phyloP scores from a whole-genome alignment of 768 basidiomycete species.

The Tulasnella sp. region DNA sequence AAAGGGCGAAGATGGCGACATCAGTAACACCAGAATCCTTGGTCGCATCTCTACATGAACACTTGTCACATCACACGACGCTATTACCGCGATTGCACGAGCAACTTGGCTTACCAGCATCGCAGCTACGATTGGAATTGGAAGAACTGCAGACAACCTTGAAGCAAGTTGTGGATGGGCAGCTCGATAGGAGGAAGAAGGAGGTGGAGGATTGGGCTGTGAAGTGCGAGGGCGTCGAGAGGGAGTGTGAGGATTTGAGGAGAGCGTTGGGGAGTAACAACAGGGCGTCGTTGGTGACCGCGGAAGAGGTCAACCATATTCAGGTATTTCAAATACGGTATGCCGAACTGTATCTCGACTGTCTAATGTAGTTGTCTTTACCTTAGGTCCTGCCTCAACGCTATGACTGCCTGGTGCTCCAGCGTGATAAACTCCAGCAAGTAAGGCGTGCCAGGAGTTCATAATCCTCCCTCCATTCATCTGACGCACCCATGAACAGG shows the following conservation, averaged over 20 bases:
- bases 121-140: conserved; percentile 78
- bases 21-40: conserved; percentile 38
- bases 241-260: conserved; percentile 60
- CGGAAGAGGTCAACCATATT: conserved; percentile 61
- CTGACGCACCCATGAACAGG: neutral
- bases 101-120: conserved; percentile 75
- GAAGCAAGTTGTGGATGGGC: conserved; percentile 66
- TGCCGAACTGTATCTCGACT: neutral
- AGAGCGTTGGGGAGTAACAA: conserved; percentile 65
- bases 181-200: conserved; percentile 62
- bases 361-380: neutral
- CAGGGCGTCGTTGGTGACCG: conserved; percentile 38
- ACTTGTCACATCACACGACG: conserved; percentile 75
- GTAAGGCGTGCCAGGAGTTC: conserved; percentile 41
- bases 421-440: conserved; percentile 76
- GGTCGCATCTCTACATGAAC: conserved; percentile 70
- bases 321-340: conserved; percentile 43
- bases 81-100: conserved; percentile 76
- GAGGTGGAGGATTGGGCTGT: conserved; percentile 74
- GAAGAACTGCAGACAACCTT: conserved; percentile 67
- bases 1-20: conserved; percentile 3
- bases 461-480: neutral
- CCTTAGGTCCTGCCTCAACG: conserved; percentile 57
- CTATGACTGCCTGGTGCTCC: conserved; percentile 60
- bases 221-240: conserved; percentile 59